Evolutionary conservation across 192 early-diverging fungal species (phyloP).

Genomic region (Coemansia sp.): DNA sequence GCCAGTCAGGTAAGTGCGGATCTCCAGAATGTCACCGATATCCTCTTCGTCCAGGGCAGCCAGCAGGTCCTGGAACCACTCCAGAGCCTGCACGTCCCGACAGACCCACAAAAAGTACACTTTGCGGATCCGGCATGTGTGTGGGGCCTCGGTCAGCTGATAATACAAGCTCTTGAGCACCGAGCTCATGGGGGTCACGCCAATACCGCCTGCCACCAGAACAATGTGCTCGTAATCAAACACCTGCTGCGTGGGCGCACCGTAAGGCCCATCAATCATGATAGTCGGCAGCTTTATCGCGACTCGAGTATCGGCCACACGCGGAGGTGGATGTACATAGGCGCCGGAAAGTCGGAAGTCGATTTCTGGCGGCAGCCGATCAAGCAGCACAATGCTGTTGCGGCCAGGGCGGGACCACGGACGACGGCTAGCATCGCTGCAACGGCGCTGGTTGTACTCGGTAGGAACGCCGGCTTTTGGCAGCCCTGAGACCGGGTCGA

Average conservation of each 20-base stretch:
- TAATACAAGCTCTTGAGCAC: conserved; percentile 68
- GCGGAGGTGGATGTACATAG: conserved; percentile 7
- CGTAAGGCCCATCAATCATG: conserved; percentile 76
- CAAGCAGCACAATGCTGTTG: conserved; percentile 41
- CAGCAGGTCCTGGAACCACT: conserved; percentile 69
- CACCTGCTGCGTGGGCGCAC: conserved; percentile 75
- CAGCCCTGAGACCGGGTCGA: conserved; percentile 34
- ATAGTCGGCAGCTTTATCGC: conserved; percentile 57
- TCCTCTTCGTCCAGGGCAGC: conserved; percentile 60
- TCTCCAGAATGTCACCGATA: conserved; percentile 59
- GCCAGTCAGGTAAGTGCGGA: conserved; percentile 66
- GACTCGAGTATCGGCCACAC: conserved; percentile 19
- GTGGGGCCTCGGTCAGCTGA: conserved; percentile 30
- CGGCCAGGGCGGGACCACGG: conserved; percentile 49
- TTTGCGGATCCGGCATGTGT: conserved; percentile 36
- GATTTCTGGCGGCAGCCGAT: conserved; percentile 45
- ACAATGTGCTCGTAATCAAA: conserved; percentile 68
- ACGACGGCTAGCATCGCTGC: conserved; percentile 17
- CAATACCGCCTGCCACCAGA: conserved; percentile 70
- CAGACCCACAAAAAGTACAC: conserved; percentile 71
- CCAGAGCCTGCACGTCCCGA: conserved; percentile 61
- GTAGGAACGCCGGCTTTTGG: conserved; percentile 26
- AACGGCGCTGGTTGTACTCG: conserved; percentile 20
- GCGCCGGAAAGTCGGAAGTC: conserved; percentile 30
- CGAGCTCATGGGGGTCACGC: conserved; percentile 73